Base-by-base conservation (phyloP, 176 grass and related monocot genomes). In the Lolium multiflorum region DNA sequence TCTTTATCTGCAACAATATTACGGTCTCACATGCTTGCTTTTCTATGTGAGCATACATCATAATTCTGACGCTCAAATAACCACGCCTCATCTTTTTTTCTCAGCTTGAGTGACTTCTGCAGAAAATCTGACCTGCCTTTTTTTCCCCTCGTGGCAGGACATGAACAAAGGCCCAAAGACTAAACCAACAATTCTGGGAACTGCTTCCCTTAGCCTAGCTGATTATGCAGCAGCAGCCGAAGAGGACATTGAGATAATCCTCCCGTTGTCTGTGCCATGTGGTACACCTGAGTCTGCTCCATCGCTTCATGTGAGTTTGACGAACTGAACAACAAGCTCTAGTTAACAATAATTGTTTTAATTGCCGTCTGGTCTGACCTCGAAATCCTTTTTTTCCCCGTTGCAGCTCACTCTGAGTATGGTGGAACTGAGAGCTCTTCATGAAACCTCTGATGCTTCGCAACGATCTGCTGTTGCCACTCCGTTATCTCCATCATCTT, bases 121-220 rank as follows among this genome's bases (percentile, higher is more conserved):
- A 64, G 17, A 7, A 17, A 87, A 20, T 87, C 47, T 91, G 68
- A 91, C 37, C 2, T 48, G 35, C 14, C 51, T 84, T 21, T 69
- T 85, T 54, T 43, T 76, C 24, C 17, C 74, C 44, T 72, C 8
- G n/a, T 31, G 35, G 13, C 83, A 95, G 94, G 89, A 84, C 9
- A 31, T 41, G 44, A 95, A 89, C 75, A 86, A 87, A 82, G 92
- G 91, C 58, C 69, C 87, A 37, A 99, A 94, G 82, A 91, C 76
- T 89, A 99, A 99, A 78, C 90, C 91, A 84, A 82, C 94, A 49
- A 73, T 97, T 87, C 62, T 99, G 24, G 97, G 94, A 81, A 85
- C 90, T 56, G 82, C 92, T 68, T 85, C 81, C 31, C 71, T 99
- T 22, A 93, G 94, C 79, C 83, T 99, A 50, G 90, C 94, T 22